phyloP scores from a whole-genome alignment of 2,329 filamentous ascomycete species.

The Podosphaera xanthii region DNA sequence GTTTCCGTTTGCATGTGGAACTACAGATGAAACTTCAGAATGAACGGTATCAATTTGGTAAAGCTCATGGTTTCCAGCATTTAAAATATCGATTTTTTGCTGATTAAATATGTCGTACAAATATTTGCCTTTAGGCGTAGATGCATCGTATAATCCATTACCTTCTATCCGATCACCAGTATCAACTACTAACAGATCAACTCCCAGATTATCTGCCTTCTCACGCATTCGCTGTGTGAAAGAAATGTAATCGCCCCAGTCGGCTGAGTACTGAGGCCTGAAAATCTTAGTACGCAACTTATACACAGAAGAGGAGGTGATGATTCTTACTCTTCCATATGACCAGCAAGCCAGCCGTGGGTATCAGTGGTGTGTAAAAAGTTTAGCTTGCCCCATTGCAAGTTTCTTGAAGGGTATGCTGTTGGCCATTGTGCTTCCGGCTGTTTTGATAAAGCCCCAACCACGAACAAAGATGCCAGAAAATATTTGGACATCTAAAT shows the following conservation, averaged over 20 bases:
- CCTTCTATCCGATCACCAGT: slow-evolving; percentile 86
- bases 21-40: slow-evolving; percentile 54
- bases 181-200: slow-evolving; percentile 79
- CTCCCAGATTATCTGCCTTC: slow-evolving; percentile 54
- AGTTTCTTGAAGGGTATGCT: slow-evolving; percentile 56
- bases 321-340: slow-evolving; percentile 55
- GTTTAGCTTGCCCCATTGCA: slow-evolving; percentile 82
- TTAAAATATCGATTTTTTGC: slow-evolving; percentile 65
- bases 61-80: slow-evolving; percentile 83
- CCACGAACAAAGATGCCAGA: background rate
- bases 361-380: slow-evolving; percentile 90
- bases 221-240: slow-evolving; percentile 66
- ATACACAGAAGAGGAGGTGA: background rate
- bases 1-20: slow-evolving; percentile 56
- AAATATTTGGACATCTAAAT: background rate
- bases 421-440: slow-evolving; percentile 57
- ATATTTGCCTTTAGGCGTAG: slow-evolving; percentile 66
- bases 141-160: slow-evolving; percentile 84
- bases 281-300: slow-evolving; percentile 3
- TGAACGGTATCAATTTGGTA: slow-evolving; percentile 62
- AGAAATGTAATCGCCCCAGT: slow-evolving; percentile 96
- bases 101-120: slow-evolving; percentile 70
- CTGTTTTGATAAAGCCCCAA: slow-evolving; percentile 31
- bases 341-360: slow-evolving; percentile 87
- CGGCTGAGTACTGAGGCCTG: slow-evolving; percentile 74